These are phyloP conservation scores for Penicillium sclerotiorum DNA, from an alignment of 2,329 filamentous ascomycete species.

Conservation along the genomic window DNA sequence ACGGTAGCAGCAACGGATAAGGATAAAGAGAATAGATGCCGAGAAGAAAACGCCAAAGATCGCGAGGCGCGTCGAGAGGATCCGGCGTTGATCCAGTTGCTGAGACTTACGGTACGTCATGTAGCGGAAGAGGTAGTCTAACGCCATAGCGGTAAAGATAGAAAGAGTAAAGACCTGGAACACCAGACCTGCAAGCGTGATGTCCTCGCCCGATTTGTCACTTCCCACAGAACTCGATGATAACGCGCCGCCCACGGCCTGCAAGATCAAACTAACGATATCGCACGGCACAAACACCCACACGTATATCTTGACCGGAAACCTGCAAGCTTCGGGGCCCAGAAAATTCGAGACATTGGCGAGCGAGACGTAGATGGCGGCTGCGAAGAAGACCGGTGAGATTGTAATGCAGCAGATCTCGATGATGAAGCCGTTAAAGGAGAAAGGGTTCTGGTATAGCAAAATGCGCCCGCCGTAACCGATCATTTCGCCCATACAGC, in stretches of 20 bases:
- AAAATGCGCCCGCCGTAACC: conserved; percentile 65
- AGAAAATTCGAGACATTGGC: conserved; percentile 45
- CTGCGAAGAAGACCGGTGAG: conserved; percentile 46
- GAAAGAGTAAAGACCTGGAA: conserved; percentile 46
- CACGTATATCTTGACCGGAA: conserved; percentile 39
- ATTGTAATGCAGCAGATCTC: conserved; percentile 50
- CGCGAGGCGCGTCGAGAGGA: conserved; percentile 38
- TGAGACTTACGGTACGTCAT: conserved; percentile 26
- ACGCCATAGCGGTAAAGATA: conserved; percentile 15
- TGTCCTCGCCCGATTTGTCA: conserved; percentile 36
- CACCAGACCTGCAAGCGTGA: conserved; percentile 44
- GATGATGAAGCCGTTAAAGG: conserved; percentile 63
- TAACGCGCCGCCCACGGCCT: conserved; percentile 46
- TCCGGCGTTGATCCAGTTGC: conserved; percentile 10
- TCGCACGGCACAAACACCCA: conserved; percentile 47
- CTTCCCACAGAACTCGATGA: conserved; percentile 22
- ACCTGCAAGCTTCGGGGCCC: conserved; percentile 43
- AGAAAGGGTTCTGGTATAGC: conserved; percentile 61
- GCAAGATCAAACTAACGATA: conserved; percentile 45
- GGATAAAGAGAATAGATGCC: conserved; percentile 59
- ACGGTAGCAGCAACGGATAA: conserved; percentile 66
- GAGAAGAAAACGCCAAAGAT: conserved; percentile 55
- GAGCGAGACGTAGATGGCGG: conserved; percentile 68
- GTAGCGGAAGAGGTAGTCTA: conserved; percentile 10
- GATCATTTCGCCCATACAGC: conserved; percentile 60